Evolutionary conservation across 1,139 yeast species (phyloP), one percentile per base, ranked within the genome.

Genomic region (Candida tropicalis): DNA sequence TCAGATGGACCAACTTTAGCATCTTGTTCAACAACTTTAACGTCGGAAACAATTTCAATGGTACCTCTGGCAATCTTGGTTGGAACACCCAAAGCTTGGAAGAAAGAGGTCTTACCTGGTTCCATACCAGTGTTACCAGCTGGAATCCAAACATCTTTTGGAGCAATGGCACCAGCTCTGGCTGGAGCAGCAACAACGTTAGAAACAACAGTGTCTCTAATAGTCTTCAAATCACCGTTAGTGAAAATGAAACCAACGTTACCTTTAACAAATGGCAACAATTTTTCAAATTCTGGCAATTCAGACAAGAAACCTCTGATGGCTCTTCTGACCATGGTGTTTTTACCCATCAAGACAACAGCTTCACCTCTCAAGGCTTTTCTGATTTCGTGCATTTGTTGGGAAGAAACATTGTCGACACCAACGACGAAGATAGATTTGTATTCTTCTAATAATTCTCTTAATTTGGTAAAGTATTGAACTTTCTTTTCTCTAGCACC

Each of bases 1-100:
- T 93, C 99, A 67, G 99, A 93, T 65, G 95, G 96, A 82, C 99
- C 99, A 67, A 93, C 99, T 79, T 79, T 89, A 71, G 68, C 69
- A 67, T 88, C 88, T 55, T 85, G 82, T 57, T 77, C 82, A 68
- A 91, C 96, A 71, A 93, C 97, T 82, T 88, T 88, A 68, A 93
- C 96, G 71, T 95, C 99, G 63, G 87, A 78, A 75, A 89, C 91
- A 78, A 93, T 93, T 81, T 93, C 99, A 86, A 93, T 93, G 78
- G 97, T 89, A 93, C 99, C 99, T 87, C 99, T 91, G 78, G 97
- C 95, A 90, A 93, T 93, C 95, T 93, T 93, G 88, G 99, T 93
- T 84, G 99, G 99, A 69, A 93, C 97, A 88, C 98, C 98, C 68
- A 93, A 86, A 72, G 99, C 99, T 85, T 93, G 99, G 98, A 93